These are phyloP conservation scores for Populus alba DNA, from an alignment of 345 rosid genomes.

Conservation along the genomic window DNA sequence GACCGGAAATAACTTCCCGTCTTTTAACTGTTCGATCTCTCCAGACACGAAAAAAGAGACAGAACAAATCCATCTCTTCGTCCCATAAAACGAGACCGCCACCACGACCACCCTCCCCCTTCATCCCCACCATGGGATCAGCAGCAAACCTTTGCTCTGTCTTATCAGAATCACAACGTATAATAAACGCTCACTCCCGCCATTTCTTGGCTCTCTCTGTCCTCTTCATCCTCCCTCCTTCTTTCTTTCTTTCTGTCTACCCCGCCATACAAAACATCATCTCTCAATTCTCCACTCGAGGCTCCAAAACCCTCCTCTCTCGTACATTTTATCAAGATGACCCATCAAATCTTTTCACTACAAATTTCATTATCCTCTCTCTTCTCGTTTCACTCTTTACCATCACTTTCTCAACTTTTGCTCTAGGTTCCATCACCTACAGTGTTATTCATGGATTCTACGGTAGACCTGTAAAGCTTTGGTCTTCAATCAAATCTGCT, in stretches of 20 bases:
- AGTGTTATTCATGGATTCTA: constrained; percentile 71
- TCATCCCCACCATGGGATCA: constrained; percentile 11
- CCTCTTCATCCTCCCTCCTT: constrained; percentile 68
- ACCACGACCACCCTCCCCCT: neutral
- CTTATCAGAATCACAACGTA: constrained; percentile 55
- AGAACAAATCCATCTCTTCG: neutral
- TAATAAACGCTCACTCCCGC: constrained; percentile 73
- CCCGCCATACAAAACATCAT: constrained; percentile 50
- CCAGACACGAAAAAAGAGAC: neutral
- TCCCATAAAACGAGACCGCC: neutral
- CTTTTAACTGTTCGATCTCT: neutral
- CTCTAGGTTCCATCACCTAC: constrained; percentile 59
- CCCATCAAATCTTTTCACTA: neutral
- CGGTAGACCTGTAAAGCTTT: constrained; percentile 74
- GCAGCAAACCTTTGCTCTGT: constrained; percentile 30
- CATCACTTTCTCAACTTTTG: constrained; percentile 38
- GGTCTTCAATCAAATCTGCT: constrained; percentile 54
- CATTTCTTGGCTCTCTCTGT: constrained; percentile 89
- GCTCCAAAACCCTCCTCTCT: constrained; percentile 28
- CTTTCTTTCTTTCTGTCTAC: constrained; percentile 51
- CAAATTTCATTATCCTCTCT: constrained; percentile 16
- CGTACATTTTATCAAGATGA: constrained; percentile 9
- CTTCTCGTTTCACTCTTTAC: constrained; percentile 30
- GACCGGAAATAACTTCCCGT: neutral
- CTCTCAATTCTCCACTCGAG: constrained; percentile 28